Base-by-base conservation (phyloP, 2,329 filamentous ascomycete genomes). In the Rosellinia necatrix region DNA sequence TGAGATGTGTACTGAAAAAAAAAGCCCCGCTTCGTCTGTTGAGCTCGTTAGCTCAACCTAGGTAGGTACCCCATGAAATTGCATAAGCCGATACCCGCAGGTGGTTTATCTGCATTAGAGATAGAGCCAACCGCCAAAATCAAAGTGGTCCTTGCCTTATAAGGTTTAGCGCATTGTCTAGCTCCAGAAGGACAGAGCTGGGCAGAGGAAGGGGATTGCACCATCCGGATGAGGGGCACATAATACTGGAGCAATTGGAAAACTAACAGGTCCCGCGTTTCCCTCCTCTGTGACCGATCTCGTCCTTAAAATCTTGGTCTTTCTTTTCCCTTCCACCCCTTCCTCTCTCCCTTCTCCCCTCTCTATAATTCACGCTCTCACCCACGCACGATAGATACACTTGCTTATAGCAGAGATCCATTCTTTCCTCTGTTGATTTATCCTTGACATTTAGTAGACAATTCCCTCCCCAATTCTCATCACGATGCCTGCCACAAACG, bases 401-500 rank as follows among this genome's bases (percentile, higher is more conserved):
- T 40, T 50, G 47, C 34, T 49, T 21, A 29, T 52, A 29, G 35
- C 27, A 7, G 29, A 53, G 4, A 10, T 53, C 46, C 56, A 54
- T 19, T 27, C 50, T 32, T 44, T 30, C 34, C 42, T 51, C 30
- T 52, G 30, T 56, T 48, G 53, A 52, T 51, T 44, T 59, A 40
- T 60, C 46, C 34, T 56, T 55, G 62, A 46, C 38, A 53, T 62
- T 53, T 57, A 60, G 65, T 65, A 59, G 37, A 58, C 49, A 12
- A 48, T 41, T 37, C 47, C 52, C 41, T 56, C 38, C 37, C 60
- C 53, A 53, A 49, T 56, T 58, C 30, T 53, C 59, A 51, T 76
- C 80, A 86, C 72, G 78, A 89, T 89, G 86, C 75, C 78, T 74
- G 69, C 74, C 64, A 64, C 77, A 74, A 83, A 81, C 76, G 75